Percentiles rank a stretch among this genome's conserved stretches.
Evolutionary conservation across 305 asterid species (phyloP).

Genomic region (Fraxinus floribunda): DNA sequence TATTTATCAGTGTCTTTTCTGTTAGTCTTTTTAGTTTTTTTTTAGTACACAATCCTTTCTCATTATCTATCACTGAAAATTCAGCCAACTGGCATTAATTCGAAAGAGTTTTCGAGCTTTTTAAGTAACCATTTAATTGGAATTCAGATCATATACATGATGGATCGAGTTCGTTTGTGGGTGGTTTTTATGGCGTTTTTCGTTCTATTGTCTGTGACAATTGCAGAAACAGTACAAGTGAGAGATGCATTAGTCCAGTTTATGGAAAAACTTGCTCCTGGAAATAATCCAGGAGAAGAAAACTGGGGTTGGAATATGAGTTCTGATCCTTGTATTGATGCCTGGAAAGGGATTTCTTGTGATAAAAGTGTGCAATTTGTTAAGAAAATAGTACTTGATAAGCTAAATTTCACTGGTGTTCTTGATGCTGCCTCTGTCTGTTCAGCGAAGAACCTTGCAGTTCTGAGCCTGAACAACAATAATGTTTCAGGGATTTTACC

Average conservation of each 20-base stretch:
- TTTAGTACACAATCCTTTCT: neutral
- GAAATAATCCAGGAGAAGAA: conserved; percentile 11
- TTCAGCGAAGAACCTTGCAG: conserved; percentile 31
- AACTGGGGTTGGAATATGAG: conserved; percentile 57
- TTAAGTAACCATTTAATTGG: neutral
- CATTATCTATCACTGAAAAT: neutral
- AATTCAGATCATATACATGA: neutral
- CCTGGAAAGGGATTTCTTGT: conserved; percentile 50
- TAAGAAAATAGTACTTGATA: conserved; percentile 49
- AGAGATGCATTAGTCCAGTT: conserved; percentile 46
- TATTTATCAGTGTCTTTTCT: neutral
- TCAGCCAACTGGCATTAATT: neutral
- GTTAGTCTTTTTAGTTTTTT: neutral
- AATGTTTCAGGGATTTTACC: conserved; percentile 41
- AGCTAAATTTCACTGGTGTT: conserved; percentile 43
- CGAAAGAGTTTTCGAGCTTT: neutral
- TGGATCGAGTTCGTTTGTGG: neutral
- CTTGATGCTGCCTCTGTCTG: conserved; percentile 55
- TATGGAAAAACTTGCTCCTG: conserved; percentile 45
- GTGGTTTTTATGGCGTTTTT: neutral
- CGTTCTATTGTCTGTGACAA: conserved; percentile 8
- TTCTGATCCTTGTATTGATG: conserved; percentile 53
- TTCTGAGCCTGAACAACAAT: conserved; percentile 58
- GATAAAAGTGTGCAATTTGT: conserved; percentile 23
- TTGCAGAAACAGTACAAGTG: conserved; percentile 46